Conservation (phyloP, 1,284 basidiomycete species). For the Stygiomarasmius scandens region DNA sequence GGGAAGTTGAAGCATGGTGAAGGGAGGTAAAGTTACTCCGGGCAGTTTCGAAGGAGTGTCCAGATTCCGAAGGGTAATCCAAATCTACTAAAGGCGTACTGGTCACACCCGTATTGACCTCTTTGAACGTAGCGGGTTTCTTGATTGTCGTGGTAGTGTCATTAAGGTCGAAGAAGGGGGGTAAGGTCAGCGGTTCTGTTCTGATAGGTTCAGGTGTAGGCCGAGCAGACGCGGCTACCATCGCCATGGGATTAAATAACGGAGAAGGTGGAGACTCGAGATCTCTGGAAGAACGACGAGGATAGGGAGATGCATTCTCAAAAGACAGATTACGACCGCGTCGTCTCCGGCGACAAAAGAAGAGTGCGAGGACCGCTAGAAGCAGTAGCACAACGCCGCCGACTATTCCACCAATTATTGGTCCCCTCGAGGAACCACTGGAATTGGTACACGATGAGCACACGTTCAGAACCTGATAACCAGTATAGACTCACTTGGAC, state of each 20-base stretch:
- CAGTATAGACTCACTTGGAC: not conserved
- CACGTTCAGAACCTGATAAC: too few species aligned
- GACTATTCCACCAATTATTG: constrained; percentile 9
- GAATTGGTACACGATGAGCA: not conserved
- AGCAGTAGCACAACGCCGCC: constrained; percentile 4
- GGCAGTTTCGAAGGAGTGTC: not conserved
- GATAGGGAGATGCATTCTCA: not conserved
- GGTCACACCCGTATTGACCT: not conserved
- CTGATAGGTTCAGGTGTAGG: not conserved
- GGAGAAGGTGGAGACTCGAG: constrained; percentile 5
- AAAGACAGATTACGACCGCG: constrained; percentile 1
- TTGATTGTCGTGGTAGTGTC: constrained; percentile 8
- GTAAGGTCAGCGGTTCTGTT: not conserved
- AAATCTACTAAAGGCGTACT: not conserved
- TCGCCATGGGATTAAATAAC: constrained; percentile 14
- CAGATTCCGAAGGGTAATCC: not conserved
- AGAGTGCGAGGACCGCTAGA: not conserved
- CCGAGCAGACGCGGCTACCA: constrained; percentile 3
- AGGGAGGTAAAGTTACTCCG: not conserved
- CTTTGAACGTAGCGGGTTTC: constrained; percentile 4
- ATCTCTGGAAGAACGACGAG: constrained; percentile 1
- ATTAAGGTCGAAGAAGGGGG: constrained; percentile 3
- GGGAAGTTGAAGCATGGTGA: not conserved
- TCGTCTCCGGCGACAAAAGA: not conserved
- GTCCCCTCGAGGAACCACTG: not conserved